Evolutionary conservation across 441 rosid genomes (phyloP).

Genomic region (Erysimum pusillum): DNA sequence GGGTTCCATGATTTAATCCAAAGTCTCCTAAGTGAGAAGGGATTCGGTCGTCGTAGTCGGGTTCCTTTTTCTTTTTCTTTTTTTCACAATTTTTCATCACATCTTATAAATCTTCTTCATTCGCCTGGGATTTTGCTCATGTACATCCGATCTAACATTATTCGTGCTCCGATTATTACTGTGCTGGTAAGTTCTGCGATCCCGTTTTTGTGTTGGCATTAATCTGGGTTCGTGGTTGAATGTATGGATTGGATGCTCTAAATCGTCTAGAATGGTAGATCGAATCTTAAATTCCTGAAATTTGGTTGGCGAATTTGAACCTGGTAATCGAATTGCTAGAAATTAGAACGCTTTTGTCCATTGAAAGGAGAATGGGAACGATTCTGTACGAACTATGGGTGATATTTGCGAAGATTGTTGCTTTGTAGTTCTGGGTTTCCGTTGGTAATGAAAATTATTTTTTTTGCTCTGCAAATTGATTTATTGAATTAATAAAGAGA

Average conservation of each 20-base stretch:
- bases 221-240: slow-evolving; percentile 25
- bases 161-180: slow-evolving; percentile 1
- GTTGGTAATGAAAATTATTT: not conserved
- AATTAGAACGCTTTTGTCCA: not conserved
- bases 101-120: slow-evolving; percentile 22
- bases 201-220: slow-evolving; percentile 16
- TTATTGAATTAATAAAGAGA: not conserved
- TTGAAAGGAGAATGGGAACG: slow-evolving; percentile 9
- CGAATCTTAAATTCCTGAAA: slow-evolving; percentile 2
- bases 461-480: not conserved
- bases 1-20: slow-evolving; percentile 31
- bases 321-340: slow-evolving; percentile 6
- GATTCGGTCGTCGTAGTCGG: slow-evolving; percentile 32
- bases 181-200: slow-evolving; percentile 44
- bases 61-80: not conserved
- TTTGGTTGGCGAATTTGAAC: slow-evolving; percentile 22
- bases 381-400: slow-evolving; percentile 1
- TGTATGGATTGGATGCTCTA: not conserved
- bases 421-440: slow-evolving; percentile 28
- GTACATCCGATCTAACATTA: slow-evolving; percentile 17
- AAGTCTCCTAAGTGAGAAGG: slow-evolving; percentile 38
- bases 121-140: slow-evolving; percentile 18
- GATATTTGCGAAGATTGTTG: slow-evolving; percentile 9
- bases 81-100: slow-evolving; percentile 10
- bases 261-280: slow-evolving; percentile 26